Base-by-base conservation (phyloP, 2,329 filamentous ascomycete species). In the Aspergillus phoenicis region DNA sequence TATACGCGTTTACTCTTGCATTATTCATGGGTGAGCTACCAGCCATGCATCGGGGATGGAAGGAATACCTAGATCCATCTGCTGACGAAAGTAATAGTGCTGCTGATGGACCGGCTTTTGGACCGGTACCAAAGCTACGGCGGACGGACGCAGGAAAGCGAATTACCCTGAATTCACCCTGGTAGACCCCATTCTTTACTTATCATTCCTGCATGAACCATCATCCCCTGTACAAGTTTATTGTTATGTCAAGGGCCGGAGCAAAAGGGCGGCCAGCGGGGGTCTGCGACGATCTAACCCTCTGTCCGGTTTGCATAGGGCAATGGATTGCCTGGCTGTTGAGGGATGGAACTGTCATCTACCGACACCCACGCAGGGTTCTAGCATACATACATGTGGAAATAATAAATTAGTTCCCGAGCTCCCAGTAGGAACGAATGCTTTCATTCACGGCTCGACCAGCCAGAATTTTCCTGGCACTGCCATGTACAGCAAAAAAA, bases 71-170 rank as follows among this genome's bases (percentile, higher is more conserved):
- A 5, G 20, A 17, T 47, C 4, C 49, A 4, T 52, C 51, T 61
- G 63, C 61, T 71, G 38, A 73, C 64, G 62, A 51, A 36, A 52
- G 24, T 39, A 48, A 8, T 30, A 75, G 71, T 73, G 22, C 69
- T 74, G 53, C 55, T 75, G 26, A 57, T 73, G 66, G 75, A 76
- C 70, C 72, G 75, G 70, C 69, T 75, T 61, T 68, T 77, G 58
- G 72, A 75, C 63, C 64, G 62, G 61, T 64, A 70, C 22, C 64
- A 64, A 59, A 62, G 53, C 48, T 61, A 60, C 57, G 52, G 60
- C 17, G 58, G 66, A 61, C 65, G 63, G 67, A 68, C 64, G 63
- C 66, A 66, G 66, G 65, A 68, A 68, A 62, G 64, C 62, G 61
- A 63, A 43, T 53, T 57, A 39, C 63, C 64, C 47, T 55, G 62